Base-by-base conservation (phyloP, 2,329 filamentous ascomycete species). In the Colletotrichum eremochloae region DNA sequence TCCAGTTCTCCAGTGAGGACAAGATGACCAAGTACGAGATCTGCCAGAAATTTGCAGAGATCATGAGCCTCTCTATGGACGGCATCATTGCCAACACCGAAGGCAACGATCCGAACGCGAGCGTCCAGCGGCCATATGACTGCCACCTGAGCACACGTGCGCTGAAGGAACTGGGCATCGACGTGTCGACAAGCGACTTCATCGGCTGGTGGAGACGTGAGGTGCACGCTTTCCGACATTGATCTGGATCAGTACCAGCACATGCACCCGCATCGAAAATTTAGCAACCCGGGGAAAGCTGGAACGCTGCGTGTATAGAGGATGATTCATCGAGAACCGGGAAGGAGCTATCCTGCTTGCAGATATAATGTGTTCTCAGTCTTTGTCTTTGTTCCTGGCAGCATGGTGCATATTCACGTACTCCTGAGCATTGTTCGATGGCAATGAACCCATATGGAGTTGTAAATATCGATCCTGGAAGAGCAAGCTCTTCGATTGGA, bases 1-100 rank as follows among this genome's bases (percentile, higher is more conserved):
- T 97, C 24, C 95, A 98, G 67, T 97, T 97, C 82, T 94, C 92
- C 3, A 94, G 94, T 57, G 94, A 97, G 81, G 93, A 97, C 76
- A 89, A 87, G 75, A 93, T 92, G 86, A 97, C 95, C 58, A 97
- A 97, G 84, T 97, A 95, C 81, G 91, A 96, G 80, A 97, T 98
- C 68, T 95, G 93, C 80, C 84, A 94, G 82, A 83, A 88, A 12
- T 91, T 97, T 78, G 92, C 90, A 5, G 90, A 94, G 71, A 94
- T 97, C 71, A 91, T 97, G 87, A 94, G 92, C 0, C 79, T 97
- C 67, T 87, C 92, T 14, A 85, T 92, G 29, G 88, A 90, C 58
- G 88, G 88, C 9, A 91, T 97, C 81, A 86, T 89, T 77, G 84
- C 92, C 12, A 92, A 94, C 77, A 88, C 90, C 33, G 86, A 93